These are phyloP conservation scores for Aspergillus hancockii DNA, from an alignment of 495 filamentous ascomycete species.

Conservation along the genomic window DNA sequence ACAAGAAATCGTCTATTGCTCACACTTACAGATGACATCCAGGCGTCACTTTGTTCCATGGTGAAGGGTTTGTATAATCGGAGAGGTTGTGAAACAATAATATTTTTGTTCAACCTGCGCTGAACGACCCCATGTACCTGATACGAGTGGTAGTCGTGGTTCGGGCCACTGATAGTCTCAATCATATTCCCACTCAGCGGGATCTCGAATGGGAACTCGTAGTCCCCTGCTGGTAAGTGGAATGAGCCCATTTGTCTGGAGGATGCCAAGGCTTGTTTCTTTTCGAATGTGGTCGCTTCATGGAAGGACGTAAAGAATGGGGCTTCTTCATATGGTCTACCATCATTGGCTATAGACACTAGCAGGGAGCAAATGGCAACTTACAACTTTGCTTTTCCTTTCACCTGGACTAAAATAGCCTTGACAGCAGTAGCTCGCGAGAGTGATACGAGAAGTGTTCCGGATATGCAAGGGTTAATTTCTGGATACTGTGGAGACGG, in stretches of 20 bases:
- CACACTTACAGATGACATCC: slow-evolving; percentile 4
- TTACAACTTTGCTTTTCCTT: slow-evolving; percentile 22
- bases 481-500: slow-evolving; percentile 7
- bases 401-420: slow-evolving; percentile 19
- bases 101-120: slow-evolving; percentile 14
- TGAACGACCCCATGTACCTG: slow-evolving; percentile 22
- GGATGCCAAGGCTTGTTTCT: slow-evolving; percentile 17
- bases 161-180: slow-evolving; percentile 21
- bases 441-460: slow-evolving; percentile 17
- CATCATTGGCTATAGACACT: neutral
- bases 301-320: slow-evolving; percentile 3
- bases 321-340: slow-evolving; percentile 14
- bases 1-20: neutral
- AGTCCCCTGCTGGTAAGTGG: slow-evolving; percentile 22
- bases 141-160: slow-evolving; percentile 27
- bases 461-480: slow-evolving; percentile 12
- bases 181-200: slow-evolving; percentile 13
- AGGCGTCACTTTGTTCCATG: neutral
- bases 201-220: slow-evolving; percentile 30
- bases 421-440: slow-evolving; percentile 11
- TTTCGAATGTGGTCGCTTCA: slow-evolving; percentile 18
- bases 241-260: slow-evolving; percentile 25
- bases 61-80: slow-evolving; percentile 5
- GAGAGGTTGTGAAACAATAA: slow-evolving; percentile 21
- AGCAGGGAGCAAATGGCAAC: neutral